phyloP scores from a whole-genome alignment of 169 alveolate species.

The Plasmodium yoelii region DNA sequence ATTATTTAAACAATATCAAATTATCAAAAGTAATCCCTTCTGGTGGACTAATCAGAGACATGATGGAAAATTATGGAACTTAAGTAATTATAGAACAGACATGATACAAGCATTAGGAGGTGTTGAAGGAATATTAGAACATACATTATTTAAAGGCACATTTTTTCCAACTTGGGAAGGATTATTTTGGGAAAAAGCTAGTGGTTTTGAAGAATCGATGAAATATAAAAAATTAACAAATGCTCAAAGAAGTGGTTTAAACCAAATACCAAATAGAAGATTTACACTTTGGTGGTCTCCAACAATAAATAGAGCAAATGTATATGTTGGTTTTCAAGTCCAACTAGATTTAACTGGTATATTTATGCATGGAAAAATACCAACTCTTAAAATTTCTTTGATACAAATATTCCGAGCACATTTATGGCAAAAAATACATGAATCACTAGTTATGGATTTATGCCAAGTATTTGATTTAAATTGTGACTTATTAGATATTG shows the following conservation, averaged over 20 bases:
- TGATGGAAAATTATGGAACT: slow-evolving; percentile 99
- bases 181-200: slow-evolving; percentile 99
- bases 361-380: slow-evolving; percentile 99
- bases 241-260: slow-evolving; percentile 99
- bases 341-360: slow-evolving; percentile 99
- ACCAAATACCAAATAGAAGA: slow-evolving; percentile 99
- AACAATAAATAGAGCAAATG: slow-evolving; percentile 99
- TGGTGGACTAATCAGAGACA: slow-evolving; percentile 99
- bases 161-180: slow-evolving; percentile 99
- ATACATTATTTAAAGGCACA: slow-evolving; percentile 99
- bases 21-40: slow-evolving; percentile 97
- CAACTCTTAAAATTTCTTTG: slow-evolving; percentile 99
- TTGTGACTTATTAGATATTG: slow-evolving; percentile 98
- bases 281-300: slow-evolving; percentile 99
- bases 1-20: slow-evolving; percentile 98
- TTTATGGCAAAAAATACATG: slow-evolving; percentile 99
- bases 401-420: slow-evolving; percentile 99
- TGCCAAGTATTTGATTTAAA: slow-evolving; percentile 99
- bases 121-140: slow-evolving; percentile 99
- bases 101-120: slow-evolving; percentile 99
- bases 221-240: slow-evolving; percentile 99
- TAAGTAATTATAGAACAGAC: slow-evolving; percentile 99
- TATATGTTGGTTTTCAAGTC: slow-evolving; percentile 99
- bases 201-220: slow-evolving; percentile 99
- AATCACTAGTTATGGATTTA: slow-evolving; percentile 99